phyloP scores from a whole-genome alignment of 495 filamentous ascomycete species.

The Aspergillus hancockii region DNA sequence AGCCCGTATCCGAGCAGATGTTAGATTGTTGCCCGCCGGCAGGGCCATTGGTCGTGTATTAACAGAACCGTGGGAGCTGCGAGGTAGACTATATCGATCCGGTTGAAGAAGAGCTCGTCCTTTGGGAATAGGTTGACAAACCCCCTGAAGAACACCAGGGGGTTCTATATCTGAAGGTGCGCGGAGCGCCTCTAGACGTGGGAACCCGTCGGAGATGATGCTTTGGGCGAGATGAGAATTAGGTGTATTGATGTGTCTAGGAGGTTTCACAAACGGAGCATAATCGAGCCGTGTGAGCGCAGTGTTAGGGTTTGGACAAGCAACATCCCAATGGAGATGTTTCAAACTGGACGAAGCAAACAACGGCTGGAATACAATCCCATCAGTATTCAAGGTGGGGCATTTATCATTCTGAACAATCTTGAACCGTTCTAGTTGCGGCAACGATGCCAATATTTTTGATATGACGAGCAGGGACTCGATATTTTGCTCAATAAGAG shows the following conservation, averaged over 20 bases:
- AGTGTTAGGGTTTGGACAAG: constrained; percentile 45
- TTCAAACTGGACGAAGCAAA: constrained; percentile 67
- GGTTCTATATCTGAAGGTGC: constrained; percentile 72
- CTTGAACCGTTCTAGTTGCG: constrained; percentile 62
- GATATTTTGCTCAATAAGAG: constrained; percentile 66
- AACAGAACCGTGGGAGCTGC: constrained; percentile 50
- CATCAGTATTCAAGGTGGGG: constrained; percentile 58
- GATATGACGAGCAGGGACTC: constrained; percentile 70
- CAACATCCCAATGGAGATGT: constrained; percentile 82
- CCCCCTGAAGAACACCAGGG: constrained; percentile 64
- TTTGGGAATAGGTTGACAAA: constrained; percentile 62
- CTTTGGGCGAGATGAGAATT: constrained; percentile 73
- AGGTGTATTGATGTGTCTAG: constrained; percentile 48
- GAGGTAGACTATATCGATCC: constrained; percentile 49
- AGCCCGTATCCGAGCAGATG: constrained; percentile 48
- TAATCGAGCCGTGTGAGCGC: constrained; percentile 43
- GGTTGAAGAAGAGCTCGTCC: constrained; percentile 50
- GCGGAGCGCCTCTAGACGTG: constrained; percentile 64
- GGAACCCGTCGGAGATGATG: constrained; percentile 71
- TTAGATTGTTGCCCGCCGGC: constrained; percentile 48
- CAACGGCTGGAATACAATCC: constrained; percentile 66
- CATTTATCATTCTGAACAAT: constrained; percentile 65
- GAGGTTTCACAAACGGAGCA: constrained; percentile 39
- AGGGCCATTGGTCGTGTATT: constrained; percentile 43
- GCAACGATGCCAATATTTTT: constrained; percentile 69